A percentile compares a stretch with the other conserved stretches of the same genome.
phyloP scores from a whole-genome alignment of 768 basidiomycete species.

The Leucocoprinus leucothites region DNA sequence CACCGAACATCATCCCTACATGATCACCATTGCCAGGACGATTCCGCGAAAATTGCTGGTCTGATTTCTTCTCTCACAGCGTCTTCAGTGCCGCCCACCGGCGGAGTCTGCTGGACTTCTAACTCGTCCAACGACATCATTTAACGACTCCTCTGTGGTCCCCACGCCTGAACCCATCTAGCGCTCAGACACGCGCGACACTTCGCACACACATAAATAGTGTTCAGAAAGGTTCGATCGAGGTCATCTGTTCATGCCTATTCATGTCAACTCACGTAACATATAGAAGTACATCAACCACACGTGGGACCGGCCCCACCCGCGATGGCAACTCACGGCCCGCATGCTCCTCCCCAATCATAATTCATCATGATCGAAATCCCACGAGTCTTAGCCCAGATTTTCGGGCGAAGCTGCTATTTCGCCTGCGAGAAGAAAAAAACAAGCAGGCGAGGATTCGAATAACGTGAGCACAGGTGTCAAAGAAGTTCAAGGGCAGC shows the following conservation, averaged over 20 bases:
- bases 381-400: constrained; percentile 7
- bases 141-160: neutral
- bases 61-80: neutral
- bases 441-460: constrained; percentile 17
- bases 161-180: neutral
- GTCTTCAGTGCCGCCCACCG: no score
- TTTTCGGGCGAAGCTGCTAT: constrained; percentile 35
- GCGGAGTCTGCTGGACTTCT: no score
- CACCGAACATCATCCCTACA: constrained; percentile 10
- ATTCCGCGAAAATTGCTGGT: neutral
- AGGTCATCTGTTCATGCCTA: neutral
- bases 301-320: constrained; percentile 15
- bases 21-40: constrained; percentile 5
- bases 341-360: constrained; percentile 15
- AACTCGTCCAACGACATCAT: no score
- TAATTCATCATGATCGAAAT: constrained; percentile 8
- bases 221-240: constrained; percentile 6
- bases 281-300: constrained; percentile 7
- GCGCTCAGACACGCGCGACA: neutral
- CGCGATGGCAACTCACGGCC: constrained; percentile 11
- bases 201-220: neutral
- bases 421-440: constrained; percentile 43
- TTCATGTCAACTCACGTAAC: constrained; percentile 10
- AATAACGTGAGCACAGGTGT: neutral
- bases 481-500: constrained; percentile 3